A percentile compares a stretch with the other conserved stretches of the same genome.
phyloP scores from a whole-genome alignment of 129 eudicot species.

The Daucus carota region DH1_v3.0 NC_030387.2:40012001-40012500 shows the following conservation, averaged over 20 bases:
- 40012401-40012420: slow-evolving; percentile 36
- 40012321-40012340: slow-evolving; percentile 64
- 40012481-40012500: slow-evolving; percentile 45
- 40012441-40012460: slow-evolving; percentile 43
- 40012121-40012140: neutral
- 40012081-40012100: no score
- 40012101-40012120: no score
- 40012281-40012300: no score
- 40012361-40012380: slow-evolving; percentile 49
- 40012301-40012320: neutral
- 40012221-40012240: neutral
- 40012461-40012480: slow-evolving; percentile 47
- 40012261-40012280: no score
- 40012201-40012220: neutral
- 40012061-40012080: no score
- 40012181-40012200: neutral
- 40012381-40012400: slow-evolving; percentile 47
- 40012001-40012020: neutral
- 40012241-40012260: neutral
- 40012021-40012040: no score
- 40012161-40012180: neutral
- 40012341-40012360: slow-evolving; percentile 40
- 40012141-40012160: no score
- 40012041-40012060: no score
- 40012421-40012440: slow-evolving; percentile 50